These are phyloP conservation scores for Edaphochlamys debaryana DNA, from an alignment of 139 green algal species.

Conservation along the genomic window DNA sequence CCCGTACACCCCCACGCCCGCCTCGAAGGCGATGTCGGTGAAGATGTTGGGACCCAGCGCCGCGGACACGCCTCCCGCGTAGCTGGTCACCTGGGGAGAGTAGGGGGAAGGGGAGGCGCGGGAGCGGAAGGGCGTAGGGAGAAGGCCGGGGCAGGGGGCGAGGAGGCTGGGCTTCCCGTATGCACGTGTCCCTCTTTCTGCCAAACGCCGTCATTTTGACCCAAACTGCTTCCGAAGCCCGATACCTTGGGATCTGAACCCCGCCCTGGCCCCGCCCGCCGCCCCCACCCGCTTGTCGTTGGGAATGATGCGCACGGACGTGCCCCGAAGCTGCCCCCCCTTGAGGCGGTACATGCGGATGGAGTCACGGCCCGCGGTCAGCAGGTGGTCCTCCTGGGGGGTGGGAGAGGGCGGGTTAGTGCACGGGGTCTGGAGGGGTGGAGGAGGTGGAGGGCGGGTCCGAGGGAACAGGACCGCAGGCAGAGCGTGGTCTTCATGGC, in stretches of 20 bases:
- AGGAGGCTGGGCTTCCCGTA: too few species aligned
- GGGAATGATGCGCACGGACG: constrained; percentile 61
- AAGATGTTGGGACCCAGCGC: constrained; percentile 76
- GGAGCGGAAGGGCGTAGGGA: too few species aligned
- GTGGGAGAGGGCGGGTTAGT: background rate
- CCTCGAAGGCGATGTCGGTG: constrained; percentile 85
- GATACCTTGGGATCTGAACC: too few species aligned
- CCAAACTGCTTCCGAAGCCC: too few species aligned
- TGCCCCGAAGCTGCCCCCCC: constrained; percentile 68
- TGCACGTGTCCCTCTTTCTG: too few species aligned
- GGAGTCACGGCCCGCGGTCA: constrained; percentile 78
- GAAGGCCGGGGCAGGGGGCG: too few species aligned
- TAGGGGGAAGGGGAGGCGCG: background rate
- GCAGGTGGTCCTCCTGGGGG: constrained; percentile 66
- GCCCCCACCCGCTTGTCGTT: constrained; percentile 41
- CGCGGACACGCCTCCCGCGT: constrained; percentile 40
- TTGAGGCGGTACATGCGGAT: constrained; percentile 84
- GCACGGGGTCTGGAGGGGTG: background rate
- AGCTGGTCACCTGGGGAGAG: constrained; percentile 41
- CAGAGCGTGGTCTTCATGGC: too few species aligned
- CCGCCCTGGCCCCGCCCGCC: background rate
- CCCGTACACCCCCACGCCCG: constrained; percentile 40
- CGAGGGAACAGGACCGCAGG: too few species aligned
- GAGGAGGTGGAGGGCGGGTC: too few species aligned
- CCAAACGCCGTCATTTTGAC: too few species aligned